Evolutionary conservation across 2,329 filamentous ascomycete genomes (phyloP).

Genomic region (Daldinia sp.): DNA sequence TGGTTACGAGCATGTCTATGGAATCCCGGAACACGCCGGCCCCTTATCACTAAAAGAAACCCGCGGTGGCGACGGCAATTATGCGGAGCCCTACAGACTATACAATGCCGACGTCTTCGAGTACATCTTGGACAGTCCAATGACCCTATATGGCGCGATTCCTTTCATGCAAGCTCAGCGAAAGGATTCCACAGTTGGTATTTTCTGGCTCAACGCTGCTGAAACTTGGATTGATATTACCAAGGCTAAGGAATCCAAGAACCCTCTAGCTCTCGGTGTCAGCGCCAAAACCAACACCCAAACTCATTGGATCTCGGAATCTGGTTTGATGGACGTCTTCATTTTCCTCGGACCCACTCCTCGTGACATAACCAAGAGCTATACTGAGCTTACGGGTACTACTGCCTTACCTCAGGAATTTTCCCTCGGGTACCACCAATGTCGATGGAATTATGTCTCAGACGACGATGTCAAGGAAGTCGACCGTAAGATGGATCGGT

Average conservation of each 20-base stretch:
- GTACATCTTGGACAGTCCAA: slow-evolving; percentile 95
- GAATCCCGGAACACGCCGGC: slow-evolving; percentile 92
- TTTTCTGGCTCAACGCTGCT: slow-evolving; percentile 97
- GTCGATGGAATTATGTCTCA: slow-evolving; percentile 98
- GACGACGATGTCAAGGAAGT: slow-evolving; percentile 98
- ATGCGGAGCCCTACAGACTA: slow-evolving; percentile 88
- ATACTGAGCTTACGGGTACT: slow-evolving; percentile 89
- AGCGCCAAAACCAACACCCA: slow-evolving; percentile 77
- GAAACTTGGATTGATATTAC: slow-evolving; percentile 98
- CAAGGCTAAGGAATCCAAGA: slow-evolving; percentile 77
- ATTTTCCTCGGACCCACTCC: slow-evolving; percentile 92
- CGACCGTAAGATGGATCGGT: slow-evolving; percentile 94
- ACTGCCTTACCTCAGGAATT: slow-evolving; percentile 93
- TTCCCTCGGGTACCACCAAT: slow-evolving; percentile 93
- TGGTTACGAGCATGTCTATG: slow-evolving; percentile 90
- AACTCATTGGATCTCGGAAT: slow-evolving; percentile 97
- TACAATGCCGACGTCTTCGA: slow-evolving; percentile 99
- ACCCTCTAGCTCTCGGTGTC: slow-evolving; percentile 78
- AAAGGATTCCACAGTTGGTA: slow-evolving; percentile 90
- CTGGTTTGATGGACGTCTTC: slow-evolving; percentile 89
- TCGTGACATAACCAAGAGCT: slow-evolving; percentile 80
- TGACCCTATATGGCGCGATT: slow-evolving; percentile 98
- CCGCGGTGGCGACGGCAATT: slow-evolving; percentile 84
- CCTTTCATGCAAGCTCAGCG: slow-evolving; percentile 98
- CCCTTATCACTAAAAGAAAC: slow-evolving; percentile 90